Percentiles rank a stretch among this genome's conserved stretches.
Conservation (phyloP, 192 early-diverging fungal genomes). For the Backusella tuberculispora region DNA sequence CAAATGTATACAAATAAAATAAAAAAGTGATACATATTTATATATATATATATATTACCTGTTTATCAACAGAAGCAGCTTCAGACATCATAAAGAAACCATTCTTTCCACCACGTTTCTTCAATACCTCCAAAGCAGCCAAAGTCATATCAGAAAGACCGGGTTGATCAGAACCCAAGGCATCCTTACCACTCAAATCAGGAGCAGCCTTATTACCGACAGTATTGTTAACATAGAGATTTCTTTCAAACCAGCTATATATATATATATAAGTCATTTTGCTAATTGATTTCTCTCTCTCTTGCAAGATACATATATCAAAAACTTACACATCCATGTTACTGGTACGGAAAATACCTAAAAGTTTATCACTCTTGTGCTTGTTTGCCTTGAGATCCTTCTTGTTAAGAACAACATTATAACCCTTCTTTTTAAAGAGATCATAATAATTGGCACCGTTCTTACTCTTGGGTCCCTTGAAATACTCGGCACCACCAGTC, state of each 20-base stretch:
- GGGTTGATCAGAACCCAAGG: constrained; percentile 56
- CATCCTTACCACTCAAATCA: constrained; percentile 43
- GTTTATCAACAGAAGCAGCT: constrained; percentile 67
- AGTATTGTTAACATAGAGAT: constrained; percentile 57
- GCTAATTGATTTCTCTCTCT: background rate
- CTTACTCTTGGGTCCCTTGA: constrained; percentile 46
- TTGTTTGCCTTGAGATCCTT: constrained; percentile 45
- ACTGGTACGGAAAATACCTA: constrained; percentile 62
- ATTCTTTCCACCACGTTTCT: constrained; percentile 59
- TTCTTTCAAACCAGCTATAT: constrained; percentile 60
- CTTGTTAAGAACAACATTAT: constrained; percentile 58
- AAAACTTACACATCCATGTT: constrained; percentile 58
- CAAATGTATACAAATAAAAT: too few relatives aligned
- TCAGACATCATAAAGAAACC: constrained; percentile 71
- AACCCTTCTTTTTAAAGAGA: constrained; percentile 53
- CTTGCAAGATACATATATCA: background rate
- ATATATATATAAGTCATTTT: background rate
- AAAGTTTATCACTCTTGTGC: constrained; percentile 55
- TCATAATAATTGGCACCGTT: constrained; percentile 58
- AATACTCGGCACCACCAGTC: constrained; percentile 66
- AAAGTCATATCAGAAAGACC: constrained; percentile 60
- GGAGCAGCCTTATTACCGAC: constrained; percentile 47
- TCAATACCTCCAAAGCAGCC: constrained; percentile 62
- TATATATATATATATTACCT: constrained; percentile 13
- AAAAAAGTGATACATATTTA: too few relatives aligned